Conservation (phyloP, 2,329 filamentous ascomycete genomes). For the Fusarium scirpi region DNA sequence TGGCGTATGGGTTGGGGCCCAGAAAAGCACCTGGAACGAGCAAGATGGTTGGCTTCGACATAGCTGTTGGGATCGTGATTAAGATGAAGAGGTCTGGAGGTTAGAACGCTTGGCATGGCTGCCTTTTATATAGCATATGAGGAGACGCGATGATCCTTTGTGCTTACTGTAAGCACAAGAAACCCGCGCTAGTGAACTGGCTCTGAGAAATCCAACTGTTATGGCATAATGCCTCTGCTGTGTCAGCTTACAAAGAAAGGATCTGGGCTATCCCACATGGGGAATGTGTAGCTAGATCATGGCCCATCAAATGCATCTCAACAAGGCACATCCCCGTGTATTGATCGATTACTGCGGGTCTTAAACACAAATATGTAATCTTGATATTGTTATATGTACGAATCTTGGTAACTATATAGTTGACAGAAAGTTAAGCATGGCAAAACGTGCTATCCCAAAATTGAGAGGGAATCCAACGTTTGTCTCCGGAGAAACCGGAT, state of each 20-base stretch:
- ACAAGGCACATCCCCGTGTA: neutral
- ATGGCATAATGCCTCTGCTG: neutral
- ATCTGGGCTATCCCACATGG: neutral
- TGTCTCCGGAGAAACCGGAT: neutral
- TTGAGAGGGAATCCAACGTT: neutral
- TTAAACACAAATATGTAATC: neutral
- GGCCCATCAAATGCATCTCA: neutral
- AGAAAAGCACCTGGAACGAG: neutral
- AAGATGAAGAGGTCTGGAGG: neutral
- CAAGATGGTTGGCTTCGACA: neutral
- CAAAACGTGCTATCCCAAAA: neutral
- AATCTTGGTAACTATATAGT: conserved; percentile 5
- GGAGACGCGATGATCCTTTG: neutral
- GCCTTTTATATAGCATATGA: neutral
- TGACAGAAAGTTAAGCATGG: neutral
- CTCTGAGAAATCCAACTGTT: neutral
- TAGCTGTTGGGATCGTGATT: neutral
- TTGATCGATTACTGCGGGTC: neutral
- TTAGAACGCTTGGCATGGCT: neutral
- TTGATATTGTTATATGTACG: neutral
- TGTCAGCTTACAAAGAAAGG: neutral
- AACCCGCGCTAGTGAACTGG: neutral
- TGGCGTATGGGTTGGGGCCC: neutral
- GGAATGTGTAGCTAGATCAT: neutral
- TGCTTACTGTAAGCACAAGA: neutral